phyloP scores from a whole-genome alignment of 106 monocot species.

The Gastrodia elata region DNA sequence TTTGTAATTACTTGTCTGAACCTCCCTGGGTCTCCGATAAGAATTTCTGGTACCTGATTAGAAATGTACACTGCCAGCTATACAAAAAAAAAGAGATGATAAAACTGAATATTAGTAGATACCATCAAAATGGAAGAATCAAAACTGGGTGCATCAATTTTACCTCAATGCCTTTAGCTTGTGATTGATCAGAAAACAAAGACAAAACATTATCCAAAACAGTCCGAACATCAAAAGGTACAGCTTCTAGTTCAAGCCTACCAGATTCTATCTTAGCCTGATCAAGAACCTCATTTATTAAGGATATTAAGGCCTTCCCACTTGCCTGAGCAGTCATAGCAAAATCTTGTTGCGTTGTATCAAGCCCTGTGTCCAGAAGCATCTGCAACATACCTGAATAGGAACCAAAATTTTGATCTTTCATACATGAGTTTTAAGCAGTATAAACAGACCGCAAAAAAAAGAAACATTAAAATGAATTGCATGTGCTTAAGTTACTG shows the following conservation, averaged over 20 bases:
- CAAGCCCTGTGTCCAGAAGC: slow-evolving; percentile 79
- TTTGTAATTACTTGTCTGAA: slow-evolving; percentile 85
- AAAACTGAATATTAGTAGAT: neutral
- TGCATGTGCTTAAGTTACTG: neutral
- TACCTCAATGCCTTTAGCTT: slow-evolving; percentile 78
- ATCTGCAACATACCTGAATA: slow-evolving; percentile 81
- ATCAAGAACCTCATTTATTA: slow-evolving; percentile 90
- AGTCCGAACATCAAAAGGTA: slow-evolving; percentile 66
- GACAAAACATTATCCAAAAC: slow-evolving; percentile 72
- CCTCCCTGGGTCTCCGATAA: slow-evolving; percentile 68
- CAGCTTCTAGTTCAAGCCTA: slow-evolving; percentile 75
- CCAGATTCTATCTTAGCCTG: slow-evolving; percentile 91
- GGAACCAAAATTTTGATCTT: neutral
- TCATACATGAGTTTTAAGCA: neutral
- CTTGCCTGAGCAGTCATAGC: slow-evolving; percentile 81
- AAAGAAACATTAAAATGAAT: neutral
- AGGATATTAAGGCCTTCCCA: slow-evolving; percentile 62
- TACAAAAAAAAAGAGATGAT: slow-evolving; percentile 7
- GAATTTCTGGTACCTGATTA: slow-evolving; percentile 53
- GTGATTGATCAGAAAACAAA: slow-evolving; percentile 75
- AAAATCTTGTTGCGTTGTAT: slow-evolving; percentile 80
- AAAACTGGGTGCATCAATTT: neutral
- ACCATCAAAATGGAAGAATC: neutral
- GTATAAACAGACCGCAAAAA: neutral
- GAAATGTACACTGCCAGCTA: slow-evolving; percentile 65